A percentile compares a stretch with the other conserved stretches of the same genome.
Evolutionary conservation across 768 basidiomycete genomes (phyloP).

Genomic region (Wakefieldia striispora): DNA sequence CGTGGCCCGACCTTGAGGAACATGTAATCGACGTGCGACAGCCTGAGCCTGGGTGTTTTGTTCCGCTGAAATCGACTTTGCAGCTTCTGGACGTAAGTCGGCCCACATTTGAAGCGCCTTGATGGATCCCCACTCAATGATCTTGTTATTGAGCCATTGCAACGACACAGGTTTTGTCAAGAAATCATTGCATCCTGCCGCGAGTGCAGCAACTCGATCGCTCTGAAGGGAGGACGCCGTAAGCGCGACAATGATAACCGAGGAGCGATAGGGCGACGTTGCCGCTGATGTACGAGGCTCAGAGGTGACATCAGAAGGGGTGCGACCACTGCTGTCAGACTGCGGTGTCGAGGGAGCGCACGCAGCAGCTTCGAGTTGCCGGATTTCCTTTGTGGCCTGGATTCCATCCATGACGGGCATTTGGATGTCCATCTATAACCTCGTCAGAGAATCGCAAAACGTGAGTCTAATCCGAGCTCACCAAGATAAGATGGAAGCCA

Average conservation of each 20-base stretch:
- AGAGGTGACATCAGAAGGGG: slow-evolving; percentile 54
- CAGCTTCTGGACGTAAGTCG: slow-evolving; percentile 65
- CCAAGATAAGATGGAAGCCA: slow-evolving; percentile 92
- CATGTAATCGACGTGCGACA: slow-evolving; percentile 46
- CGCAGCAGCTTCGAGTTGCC: slow-evolving; percentile 75
- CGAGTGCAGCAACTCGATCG: slow-evolving; percentile 95
- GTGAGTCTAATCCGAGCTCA: slow-evolving; percentile 39
- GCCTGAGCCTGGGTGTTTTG: slow-evolving; percentile 48
- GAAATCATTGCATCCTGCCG: slow-evolving; percentile 98
- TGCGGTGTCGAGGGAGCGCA: slow-evolving; percentile 70
- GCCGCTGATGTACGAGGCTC: slow-evolving; percentile 41
- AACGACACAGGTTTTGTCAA: slow-evolving; percentile 95
- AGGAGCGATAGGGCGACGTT: slow-evolving; percentile 76
- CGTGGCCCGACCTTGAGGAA: slow-evolving; percentile 45
- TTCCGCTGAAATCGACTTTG: slow-evolving; percentile 43
- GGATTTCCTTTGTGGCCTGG: slow-evolving; percentile 93
- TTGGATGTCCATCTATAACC: slow-evolving; percentile 94
- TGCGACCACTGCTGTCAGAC: slow-evolving; percentile 44
- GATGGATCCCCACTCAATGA: slow-evolving; percentile 99
- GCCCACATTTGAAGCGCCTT: slow-evolving; percentile 93
- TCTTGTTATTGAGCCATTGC: slow-evolving; percentile 95
- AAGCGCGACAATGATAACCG: slow-evolving; percentile 98
- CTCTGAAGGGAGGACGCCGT: slow-evolving; percentile 94
- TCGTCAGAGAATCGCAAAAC: slow-evolving; percentile 10
- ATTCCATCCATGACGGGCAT: slow-evolving; percentile 99